Evolutionary conservation across 2,329 filamentous ascomycete genomes (phyloP).

Genomic region (Colletotrichum theobromicola): DNA sequence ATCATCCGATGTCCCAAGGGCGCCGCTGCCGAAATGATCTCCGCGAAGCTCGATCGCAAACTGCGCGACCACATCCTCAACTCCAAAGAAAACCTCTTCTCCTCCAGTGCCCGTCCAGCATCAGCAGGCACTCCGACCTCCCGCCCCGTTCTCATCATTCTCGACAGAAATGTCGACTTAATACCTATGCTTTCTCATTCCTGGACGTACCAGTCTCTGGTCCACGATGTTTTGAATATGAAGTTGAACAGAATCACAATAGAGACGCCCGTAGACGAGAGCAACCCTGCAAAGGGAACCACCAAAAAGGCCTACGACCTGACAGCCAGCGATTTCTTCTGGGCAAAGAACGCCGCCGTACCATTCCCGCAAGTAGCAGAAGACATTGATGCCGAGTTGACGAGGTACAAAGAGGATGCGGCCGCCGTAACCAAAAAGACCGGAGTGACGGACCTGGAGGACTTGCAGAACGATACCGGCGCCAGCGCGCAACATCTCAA

Average conservation of each 20-base stretch:
- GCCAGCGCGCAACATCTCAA: constrained; percentile 94
- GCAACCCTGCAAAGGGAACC: constrained; percentile 74
- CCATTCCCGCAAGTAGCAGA: constrained; percentile 97
- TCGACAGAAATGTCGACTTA: constrained; percentile 94
- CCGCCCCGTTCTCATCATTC: constrained; percentile 87
- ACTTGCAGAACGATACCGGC: constrained; percentile 87
- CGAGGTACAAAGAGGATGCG: constrained; percentile 94
- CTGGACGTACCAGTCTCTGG: constrained; percentile 79
- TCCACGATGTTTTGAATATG: constrained; percentile 66
- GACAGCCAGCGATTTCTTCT: constrained; percentile 92
- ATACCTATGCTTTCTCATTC: constrained; percentile 99
- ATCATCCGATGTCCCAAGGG: constrained; percentile 95
- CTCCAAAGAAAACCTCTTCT: constrained; percentile 97
- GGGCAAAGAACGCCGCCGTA: constrained; percentile 87
- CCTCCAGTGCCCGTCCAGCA: constrained; percentile 62
- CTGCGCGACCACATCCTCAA: constrained; percentile 96
- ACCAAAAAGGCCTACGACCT: constrained; percentile 91
- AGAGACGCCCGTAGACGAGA: constrained; percentile 80
- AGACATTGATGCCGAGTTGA: constrained; percentile 92
- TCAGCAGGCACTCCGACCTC: constrained; percentile 69
- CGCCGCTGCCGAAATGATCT: constrained; percentile 92
- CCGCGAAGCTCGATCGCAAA: constrained; percentile 92
- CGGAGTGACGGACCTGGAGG: constrained; percentile 89
- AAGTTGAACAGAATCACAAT: constrained; percentile 92
- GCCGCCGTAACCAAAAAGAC: constrained; percentile 95